Percentiles rank a stretch among this genome's conserved stretches.
phyloP scores from a whole-genome alignment of 1,284 basidiomycete species.

The Rhodotorula sp. region DNA sequence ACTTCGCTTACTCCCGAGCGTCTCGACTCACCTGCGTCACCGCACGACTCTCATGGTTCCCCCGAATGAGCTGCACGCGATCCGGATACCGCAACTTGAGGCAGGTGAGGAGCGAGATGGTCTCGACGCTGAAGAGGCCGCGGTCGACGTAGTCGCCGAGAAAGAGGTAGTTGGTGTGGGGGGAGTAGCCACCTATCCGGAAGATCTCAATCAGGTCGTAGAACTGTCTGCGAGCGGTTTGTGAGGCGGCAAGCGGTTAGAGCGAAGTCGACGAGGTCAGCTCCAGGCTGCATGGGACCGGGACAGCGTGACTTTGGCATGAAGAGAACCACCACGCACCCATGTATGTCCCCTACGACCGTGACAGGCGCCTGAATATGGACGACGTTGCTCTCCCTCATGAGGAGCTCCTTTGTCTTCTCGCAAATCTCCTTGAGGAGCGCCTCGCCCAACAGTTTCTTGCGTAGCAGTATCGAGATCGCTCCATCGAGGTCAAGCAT shows the following conservation, averaged over 20 bases:
- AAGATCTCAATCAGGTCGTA: conserved; percentile 99
- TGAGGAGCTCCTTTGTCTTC: conserved; percentile 96
- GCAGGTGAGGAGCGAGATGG: conserved; percentile 94
- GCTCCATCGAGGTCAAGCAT: conserved; percentile 43
- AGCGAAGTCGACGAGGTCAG: conserved; percentile 43
- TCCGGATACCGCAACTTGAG: conserved; percentile 96
- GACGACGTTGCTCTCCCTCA: conserved; percentile 98
- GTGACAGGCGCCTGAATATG: conserved; percentile 98
- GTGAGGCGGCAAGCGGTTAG: not conserved
- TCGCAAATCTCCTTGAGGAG: conserved; percentile 94
- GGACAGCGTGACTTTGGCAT: not conserved
- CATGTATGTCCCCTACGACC: conserved; percentile 98
- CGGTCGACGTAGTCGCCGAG: conserved; percentile 98
- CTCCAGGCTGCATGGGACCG: conserved; percentile 34
- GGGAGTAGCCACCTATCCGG: conserved; percentile 93
- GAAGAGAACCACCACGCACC: conserved; percentile 60
- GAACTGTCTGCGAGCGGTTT: conserved; percentile 70
- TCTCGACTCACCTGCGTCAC: conserved; percentile 78
- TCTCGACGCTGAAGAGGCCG: conserved; percentile 96
- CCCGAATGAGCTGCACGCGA: conserved; percentile 92
- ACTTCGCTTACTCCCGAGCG: not conserved
- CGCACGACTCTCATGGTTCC: conserved; percentile 96
- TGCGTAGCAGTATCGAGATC: conserved; percentile 77
- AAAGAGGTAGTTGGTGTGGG: conserved; percentile 96
- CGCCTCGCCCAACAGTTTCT: conserved; percentile 89